Evolutionary conservation across 2,329 filamentous ascomycete species (phyloP).

Genomic region (Aspergillus pseudoglaucus): DNA sequence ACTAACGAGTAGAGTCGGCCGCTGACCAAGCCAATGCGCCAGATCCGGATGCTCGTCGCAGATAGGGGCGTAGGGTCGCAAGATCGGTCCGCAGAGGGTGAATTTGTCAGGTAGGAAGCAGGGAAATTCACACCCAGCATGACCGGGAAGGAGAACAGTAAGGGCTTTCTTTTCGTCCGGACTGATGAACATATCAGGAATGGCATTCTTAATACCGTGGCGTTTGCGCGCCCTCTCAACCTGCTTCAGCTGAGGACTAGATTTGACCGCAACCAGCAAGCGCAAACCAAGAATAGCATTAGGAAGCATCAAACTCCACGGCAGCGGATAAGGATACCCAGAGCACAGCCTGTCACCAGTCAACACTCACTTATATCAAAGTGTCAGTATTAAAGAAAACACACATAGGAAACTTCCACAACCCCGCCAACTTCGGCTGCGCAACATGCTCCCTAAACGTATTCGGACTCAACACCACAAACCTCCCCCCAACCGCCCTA

Average conservation of each 20-base stretch:
- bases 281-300: conserved; percentile 35
- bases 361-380: background rate
- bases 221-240: conserved; percentile 19
- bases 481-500: conserved; percentile 24
- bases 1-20: conserved; percentile 41
- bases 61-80: conserved; percentile 25
- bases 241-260: conserved; percentile 11
- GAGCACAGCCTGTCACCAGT: conserved; percentile 29
- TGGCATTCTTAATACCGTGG: conserved; percentile 13
- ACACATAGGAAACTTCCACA: conserved; percentile 16
- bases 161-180: background rate
- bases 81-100: conserved; percentile 40
- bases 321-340: conserved; percentile 38
- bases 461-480: conserved; percentile 37
- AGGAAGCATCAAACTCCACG: conserved; percentile 31
- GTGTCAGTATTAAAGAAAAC: background rate
- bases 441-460: conserved; percentile 37
- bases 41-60: conserved; percentile 32
- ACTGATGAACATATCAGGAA: conserved; percentile 6
- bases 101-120: conserved; percentile 28
- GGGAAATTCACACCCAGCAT: conserved; percentile 29
- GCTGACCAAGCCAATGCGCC: conserved; percentile 32
- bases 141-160: conserved; percentile 14
- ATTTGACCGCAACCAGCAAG: conserved; percentile 12
- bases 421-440: conserved; percentile 26